Percentiles rank a stretch among this genome's conserved stretches.
Evolutionary conservation across 441 rosid genomes (phyloP).

Genomic region (Aleurites moluccanus): DNA sequence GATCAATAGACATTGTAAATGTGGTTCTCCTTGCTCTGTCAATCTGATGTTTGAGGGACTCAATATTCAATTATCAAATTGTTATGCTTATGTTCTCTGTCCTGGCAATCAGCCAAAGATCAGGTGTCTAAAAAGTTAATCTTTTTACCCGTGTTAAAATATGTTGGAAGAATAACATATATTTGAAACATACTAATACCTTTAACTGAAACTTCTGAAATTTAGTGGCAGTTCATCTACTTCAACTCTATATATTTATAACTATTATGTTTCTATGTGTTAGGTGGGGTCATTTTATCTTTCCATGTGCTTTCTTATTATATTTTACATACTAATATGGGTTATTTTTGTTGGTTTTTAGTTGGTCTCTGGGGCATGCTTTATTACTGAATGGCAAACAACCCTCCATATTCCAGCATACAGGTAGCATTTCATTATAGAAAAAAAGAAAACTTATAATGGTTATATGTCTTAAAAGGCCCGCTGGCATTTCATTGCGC

Average conservation of each 20-base stretch:
- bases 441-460: background rate
- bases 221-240: background rate
- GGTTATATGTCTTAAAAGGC: background rate
- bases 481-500: background rate
- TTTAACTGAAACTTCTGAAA: slow-evolving; percentile 11
- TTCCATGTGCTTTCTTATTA: slow-evolving; percentile 12
- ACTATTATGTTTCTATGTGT: background rate
- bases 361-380: slow-evolving; percentile 31
- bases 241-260: background rate
- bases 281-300: slow-evolving; percentile 1
- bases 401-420: slow-evolving; percentile 64
- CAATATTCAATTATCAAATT: too few relatives aligned
- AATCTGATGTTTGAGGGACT: background rate
- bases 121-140: background rate
- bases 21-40: background rate
- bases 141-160: background rate
- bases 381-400: slow-evolving; percentile 63
- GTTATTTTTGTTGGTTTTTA: slow-evolving; percentile 30
- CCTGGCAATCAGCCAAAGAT: background rate
- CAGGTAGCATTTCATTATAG: slow-evolving; percentile 47
- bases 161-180: background rate
- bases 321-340: slow-evolving; percentile 15
- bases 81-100: background rate
- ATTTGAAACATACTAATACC: slow-evolving; percentile 5
- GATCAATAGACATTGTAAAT: background rate